Base-by-base conservation (phyloP, 202 grass and related monocot genomes). In the Schoenoplectus tabernaemontani region DNA sequence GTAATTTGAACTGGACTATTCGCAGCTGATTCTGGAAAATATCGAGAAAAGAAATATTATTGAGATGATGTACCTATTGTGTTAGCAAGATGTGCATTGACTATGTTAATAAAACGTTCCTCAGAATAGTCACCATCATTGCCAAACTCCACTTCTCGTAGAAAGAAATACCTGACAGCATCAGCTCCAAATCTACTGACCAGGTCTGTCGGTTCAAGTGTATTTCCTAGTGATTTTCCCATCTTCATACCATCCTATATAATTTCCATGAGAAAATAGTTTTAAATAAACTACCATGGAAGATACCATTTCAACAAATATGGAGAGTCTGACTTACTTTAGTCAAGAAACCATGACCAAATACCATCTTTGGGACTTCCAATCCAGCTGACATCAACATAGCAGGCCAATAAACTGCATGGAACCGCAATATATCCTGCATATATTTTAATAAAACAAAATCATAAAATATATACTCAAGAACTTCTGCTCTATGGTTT, bases 201-300 rank as follows among this genome's bases (percentile, higher is more conserved):
- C 57, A 97, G 81, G 87, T 97, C 91, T 32, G 89, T 97, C 13
- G 91, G 95, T 82, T 97, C 95, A 78, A 97, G 89, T 61, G 91
- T 97, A 83, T 97, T 97, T 71, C 95, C 95, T 77, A 97, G 78
- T 81, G 95, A 97, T 87, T 97, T 97, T n/a, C 95, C 95, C 94
- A n/a, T n/a, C n/a, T n/a, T n/a, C n/a, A n/a, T n/a, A n/a, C n/a
- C n/a, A n/a, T n/a, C n/a, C n/a, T n/a, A n/a, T n/a, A n/a, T n/a
- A 97, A 90, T 91, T 90, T 93, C 84, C 76, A 93, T 86, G 82
- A 91, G 79, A 83, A 76, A 34, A 88, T 87, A 88, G 87, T 77
- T 79, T 78, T 79, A 85, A 86, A 50, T 84, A 26, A 63, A 46
- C 79, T 38, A 46, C 72, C 65, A 79, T 88, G 78, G 86, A 46